Percentiles rank a stretch among this genome's conserved stretches.
These are phyloP conservation scores for Pelargonium nanum DNA, from an alignment of 345 rosid genomes.

Conservation along the genomic window DNA sequence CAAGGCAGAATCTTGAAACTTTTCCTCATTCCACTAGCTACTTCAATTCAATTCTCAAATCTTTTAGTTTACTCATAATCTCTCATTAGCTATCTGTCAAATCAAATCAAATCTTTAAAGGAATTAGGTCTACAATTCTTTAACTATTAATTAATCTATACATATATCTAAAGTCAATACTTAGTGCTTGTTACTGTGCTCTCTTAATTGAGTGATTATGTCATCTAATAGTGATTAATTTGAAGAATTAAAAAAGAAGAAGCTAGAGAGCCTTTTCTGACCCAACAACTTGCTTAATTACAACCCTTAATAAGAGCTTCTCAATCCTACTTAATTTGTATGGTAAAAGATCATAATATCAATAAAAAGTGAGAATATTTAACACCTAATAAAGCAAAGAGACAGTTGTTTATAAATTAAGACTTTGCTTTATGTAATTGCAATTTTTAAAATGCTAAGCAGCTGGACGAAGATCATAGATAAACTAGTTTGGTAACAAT, in stretches of 20 bases:
- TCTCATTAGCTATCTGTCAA: not conserved
- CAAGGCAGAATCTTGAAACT: not conserved
- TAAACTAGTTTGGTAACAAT: too few relatives aligned
- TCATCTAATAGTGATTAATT: too few relatives aligned
- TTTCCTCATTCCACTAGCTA: not conserved
- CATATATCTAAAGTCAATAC: not conserved
- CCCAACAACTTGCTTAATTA: not conserved
- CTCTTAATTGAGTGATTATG: not conserved
- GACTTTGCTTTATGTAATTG: not conserved
- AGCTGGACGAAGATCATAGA: not conserved
- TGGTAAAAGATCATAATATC: not conserved
- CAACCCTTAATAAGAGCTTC: not conserved
- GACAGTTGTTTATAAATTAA: not conserved
- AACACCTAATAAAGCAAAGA: not conserved
- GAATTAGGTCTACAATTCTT: not conserved
- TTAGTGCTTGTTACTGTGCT: not conserved
- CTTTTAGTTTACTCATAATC: not conserved
- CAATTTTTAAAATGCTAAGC: not conserved
- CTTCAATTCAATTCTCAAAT: not conserved
- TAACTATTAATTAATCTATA: too few relatives aligned
- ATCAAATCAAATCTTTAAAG: not conserved
- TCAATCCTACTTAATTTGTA: not conserved
- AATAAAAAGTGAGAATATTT: not conserved
- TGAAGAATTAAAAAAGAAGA: not conserved
- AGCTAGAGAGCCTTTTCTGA: not conserved